Base-by-base conservation (phyloP, 2,329 filamentous ascomycete species). In the Neofusicoccum sp. region DNA sequence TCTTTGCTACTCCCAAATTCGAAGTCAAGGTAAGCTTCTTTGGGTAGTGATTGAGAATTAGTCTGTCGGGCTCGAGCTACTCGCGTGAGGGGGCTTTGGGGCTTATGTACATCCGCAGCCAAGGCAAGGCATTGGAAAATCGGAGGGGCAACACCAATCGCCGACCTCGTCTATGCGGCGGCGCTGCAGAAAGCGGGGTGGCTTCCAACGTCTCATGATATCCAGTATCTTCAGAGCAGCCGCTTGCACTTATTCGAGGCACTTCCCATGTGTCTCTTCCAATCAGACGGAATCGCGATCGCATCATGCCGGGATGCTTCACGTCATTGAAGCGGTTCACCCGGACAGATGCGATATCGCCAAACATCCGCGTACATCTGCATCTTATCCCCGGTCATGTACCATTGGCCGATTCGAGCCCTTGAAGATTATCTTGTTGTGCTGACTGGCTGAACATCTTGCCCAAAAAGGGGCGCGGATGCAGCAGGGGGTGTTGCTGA, bases 31-130 rank as follows among this genome's bases (percentile, higher is more conserved):
- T 41, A 57, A 56, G 57, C 45, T 49, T 38, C 16, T 26, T 24
- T 14, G 16, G 14, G 26, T 14, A 28, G 41, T 24, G 24, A 33
- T 11, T 33, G 43, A 41, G 16, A 40, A 43, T 20, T 3, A 20
- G 16, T 51, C n/a, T 16, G 30, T 60, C 57, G 8, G 9, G 20
- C 8, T 28, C 4, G 11, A 20, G 9, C 5, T n/a, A 12, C 9
- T 31, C 20, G 12, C 14, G 51, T 28, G 34, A 51, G 34, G 34
- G 45, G 57, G n/a, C 9, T 30, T 26, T 4, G 44, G 30, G 51
- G 34, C 24, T 60, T 60, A 60, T 51, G 57, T 60, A 51, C 43
- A 41, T 20, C 24, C 51, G 51, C 38, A 41, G 38, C 51, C 49
- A 56, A 56, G 49, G 51, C 26, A 54, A 28, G 38, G 51, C 26